These are phyloP conservation scores for Aspergillus funiculosus DNA, from an alignment of 495 filamentous ascomycete species.

Conservation along the genomic window DNA sequence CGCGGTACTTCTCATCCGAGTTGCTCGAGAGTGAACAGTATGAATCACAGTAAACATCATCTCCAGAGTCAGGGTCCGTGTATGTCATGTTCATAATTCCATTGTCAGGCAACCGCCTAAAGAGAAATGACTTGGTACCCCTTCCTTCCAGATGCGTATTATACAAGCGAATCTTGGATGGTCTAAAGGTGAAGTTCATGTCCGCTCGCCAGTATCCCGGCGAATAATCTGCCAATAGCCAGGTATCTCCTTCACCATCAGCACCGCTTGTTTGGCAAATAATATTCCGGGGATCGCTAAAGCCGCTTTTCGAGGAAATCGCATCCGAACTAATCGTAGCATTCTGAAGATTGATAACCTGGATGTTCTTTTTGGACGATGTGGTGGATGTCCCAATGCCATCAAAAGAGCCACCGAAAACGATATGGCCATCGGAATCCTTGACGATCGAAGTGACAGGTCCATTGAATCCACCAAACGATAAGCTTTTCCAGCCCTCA, in stretches of 20 bases:
- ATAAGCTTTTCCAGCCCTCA: constrained; percentile 72
- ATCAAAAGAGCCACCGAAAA: constrained; percentile 90
- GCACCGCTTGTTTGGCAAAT: constrained; percentile 66
- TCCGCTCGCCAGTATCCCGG: constrained; percentile 80
- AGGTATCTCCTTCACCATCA: constrained; percentile 67
- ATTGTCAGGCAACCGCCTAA: constrained; percentile 71
- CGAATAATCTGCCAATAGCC: constrained; percentile 74
- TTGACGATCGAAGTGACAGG: constrained; percentile 83
- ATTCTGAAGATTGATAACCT: constrained; percentile 77
- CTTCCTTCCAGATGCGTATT: constrained; percentile 84
- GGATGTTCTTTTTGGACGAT: constrained; percentile 54
- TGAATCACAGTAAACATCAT: constrained; percentile 64
- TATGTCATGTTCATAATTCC: constrained; percentile 98
- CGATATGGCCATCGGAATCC: constrained; percentile 69
- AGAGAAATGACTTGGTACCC: constrained; percentile 80
- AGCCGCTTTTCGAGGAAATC: constrained; percentile 55
- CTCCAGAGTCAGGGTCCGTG: constrained; percentile 61
- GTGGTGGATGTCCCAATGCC: constrained; percentile 83
- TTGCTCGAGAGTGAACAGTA: constrained; percentile 72
- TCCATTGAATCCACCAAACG: constrained; percentile 92
- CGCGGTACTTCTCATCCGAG: constrained; percentile 61
- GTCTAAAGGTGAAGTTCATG: constrained; percentile 74
- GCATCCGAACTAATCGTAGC: constrained; percentile 65
- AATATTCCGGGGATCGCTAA: constrained; percentile 74
- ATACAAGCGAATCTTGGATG: constrained; percentile 80